These are phyloP conservation scores for Aspergillus steynii DNA, from an alignment of 495 filamentous ascomycete species.

Conservation along the genomic window DNA sequence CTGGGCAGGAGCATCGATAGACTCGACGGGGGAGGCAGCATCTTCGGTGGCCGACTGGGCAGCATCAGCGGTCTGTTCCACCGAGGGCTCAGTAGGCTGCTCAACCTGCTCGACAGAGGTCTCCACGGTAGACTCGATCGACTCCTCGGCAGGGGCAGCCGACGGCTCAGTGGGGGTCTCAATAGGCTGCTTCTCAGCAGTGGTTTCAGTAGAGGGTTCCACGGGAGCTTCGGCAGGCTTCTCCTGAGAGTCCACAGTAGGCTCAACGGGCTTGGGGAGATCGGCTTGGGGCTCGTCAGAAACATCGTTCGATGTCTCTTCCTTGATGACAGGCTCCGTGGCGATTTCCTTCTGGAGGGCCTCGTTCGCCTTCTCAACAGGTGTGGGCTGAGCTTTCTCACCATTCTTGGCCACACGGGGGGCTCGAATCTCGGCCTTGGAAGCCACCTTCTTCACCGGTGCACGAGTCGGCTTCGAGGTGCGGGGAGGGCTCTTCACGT, in stretches of 20 bases:
- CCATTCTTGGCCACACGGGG: slow-evolving; percentile 24
- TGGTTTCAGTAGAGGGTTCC: too few species aligned
- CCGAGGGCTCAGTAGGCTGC: slow-evolving; percentile 8
- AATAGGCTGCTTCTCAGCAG: too few species aligned
- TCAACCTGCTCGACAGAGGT: neutral
- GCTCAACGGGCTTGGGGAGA: slow-evolving; percentile 1
- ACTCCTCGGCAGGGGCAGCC: neutral
- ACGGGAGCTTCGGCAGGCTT: slow-evolving; percentile 1
- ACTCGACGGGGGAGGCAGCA: neutral
- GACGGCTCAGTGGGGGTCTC: too few species aligned
- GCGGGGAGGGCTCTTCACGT: slow-evolving; percentile 43
- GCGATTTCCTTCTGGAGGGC: slow-evolving; percentile 1
- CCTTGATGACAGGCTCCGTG: neutral
- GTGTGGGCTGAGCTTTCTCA: slow-evolving; percentile 17
- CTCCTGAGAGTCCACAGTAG: slow-evolving; percentile 7
- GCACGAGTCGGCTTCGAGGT: slow-evolving; percentile 18
- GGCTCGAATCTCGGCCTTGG: slow-evolving; percentile 28
- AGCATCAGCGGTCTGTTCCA: slow-evolving; percentile 7
- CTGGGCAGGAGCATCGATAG: neutral
- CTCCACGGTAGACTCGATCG: neutral
- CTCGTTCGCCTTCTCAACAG: slow-evolving; percentile 5
- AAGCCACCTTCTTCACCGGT: slow-evolving; percentile 18
- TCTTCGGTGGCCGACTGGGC: slow-evolving; percentile 4
- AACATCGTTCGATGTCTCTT: slow-evolving; percentile 8
- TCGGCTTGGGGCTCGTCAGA: slow-evolving; percentile 2